phyloP scores from a whole-genome alignment of 129 eudicot species.

The Artemisia annua region DNA sequence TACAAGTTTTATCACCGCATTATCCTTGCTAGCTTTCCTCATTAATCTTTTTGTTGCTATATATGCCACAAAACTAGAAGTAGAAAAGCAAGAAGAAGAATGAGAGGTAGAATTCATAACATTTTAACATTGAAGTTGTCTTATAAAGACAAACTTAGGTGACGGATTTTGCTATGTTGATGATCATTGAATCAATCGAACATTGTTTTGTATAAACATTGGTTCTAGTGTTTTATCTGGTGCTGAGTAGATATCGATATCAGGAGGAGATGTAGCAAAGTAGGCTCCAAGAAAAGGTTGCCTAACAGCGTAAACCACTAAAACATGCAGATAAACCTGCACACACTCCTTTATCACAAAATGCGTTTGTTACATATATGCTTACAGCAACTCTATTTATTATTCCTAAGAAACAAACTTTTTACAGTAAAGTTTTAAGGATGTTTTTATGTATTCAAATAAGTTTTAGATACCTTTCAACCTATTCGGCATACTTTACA shows the following conservation, averaged over 20 bases:
- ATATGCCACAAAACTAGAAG: conserved; percentile 10
- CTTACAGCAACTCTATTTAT: no score
- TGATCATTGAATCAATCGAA: conserved; percentile 28
- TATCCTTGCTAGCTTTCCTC: conserved; percentile 32
- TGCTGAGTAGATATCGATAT: background rate
- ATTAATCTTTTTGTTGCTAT: conserved; percentile 21
- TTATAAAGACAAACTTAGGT: conserved; percentile 26
- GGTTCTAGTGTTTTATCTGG: conserved; percentile 15
- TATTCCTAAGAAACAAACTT: no score
- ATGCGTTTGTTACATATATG: no score
- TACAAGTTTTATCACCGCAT: conserved; percentile 43
- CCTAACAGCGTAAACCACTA: no score
- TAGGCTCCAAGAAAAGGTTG: no score
- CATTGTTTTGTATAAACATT: conserved; percentile 4
- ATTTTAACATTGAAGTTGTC: background rate
- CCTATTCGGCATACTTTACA: no score
- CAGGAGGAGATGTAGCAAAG: no score
- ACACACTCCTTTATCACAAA: no score
- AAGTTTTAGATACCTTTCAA: no score
- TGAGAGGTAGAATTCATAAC: conserved; percentile 1
- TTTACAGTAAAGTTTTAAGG: no score
- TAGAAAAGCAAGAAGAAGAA: conserved; percentile 20
- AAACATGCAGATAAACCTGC: no score
- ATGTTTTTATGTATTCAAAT: no score
- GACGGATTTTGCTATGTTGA: conserved; percentile 33